Conservation (phyloP, 2,329 filamentous ascomycete species). For the Ceratocystis destructans region DNA sequence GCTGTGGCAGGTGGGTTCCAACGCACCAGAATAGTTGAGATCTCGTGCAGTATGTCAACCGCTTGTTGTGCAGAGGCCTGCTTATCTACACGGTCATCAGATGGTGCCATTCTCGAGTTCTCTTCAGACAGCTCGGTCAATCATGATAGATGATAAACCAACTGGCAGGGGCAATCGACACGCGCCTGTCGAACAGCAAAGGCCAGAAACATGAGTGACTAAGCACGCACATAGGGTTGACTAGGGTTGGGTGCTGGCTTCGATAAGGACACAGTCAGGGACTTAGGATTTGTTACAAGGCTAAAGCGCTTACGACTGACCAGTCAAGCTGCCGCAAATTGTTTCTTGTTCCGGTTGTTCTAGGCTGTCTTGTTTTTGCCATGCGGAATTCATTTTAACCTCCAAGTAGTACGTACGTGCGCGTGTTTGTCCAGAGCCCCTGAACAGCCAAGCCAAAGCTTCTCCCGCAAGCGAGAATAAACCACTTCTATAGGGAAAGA, state of each 20-base stretch:
- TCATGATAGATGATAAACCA: neutral
- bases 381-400: neutral
- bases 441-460: neutral
- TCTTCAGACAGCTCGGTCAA: neutral
- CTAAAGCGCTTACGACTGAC: neutral
- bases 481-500: no score
- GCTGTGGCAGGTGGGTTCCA: neutral
- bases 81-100: constrained; percentile 44
- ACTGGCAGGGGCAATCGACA: neutral
- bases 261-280: neutral
- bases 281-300: neutral
- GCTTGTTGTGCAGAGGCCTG: constrained; percentile 67
- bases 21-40: constrained; percentile 74
- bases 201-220: neutral
- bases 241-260: neutral
- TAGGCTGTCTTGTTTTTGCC: neutral
- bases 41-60: constrained; percentile 71
- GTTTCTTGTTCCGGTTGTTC: neutral
- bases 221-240: neutral
- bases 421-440: neutral
- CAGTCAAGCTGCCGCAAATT: neutral
- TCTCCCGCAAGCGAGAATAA: neutral
- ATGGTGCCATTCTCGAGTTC: constrained; percentile 27
- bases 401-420: neutral
- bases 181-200: neutral